These are phyloP conservation scores for Rhizopus microsporus DNA, from an alignment of 371 early-diverging fungal genomes.

Conservation along the genomic window DNA sequence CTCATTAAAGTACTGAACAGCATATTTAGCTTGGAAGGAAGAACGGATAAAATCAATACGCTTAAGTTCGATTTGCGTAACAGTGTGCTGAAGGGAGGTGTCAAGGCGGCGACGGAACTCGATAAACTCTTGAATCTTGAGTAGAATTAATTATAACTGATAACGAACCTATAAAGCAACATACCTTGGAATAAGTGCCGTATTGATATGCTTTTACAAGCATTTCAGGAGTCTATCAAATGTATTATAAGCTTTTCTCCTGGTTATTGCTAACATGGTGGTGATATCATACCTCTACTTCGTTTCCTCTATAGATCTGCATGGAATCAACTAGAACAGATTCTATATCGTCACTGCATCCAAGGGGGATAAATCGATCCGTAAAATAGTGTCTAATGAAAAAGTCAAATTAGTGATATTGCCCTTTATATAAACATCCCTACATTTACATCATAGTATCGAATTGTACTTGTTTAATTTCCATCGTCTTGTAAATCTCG, in stretches of 20 bases:
- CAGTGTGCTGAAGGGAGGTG: slow-evolving; percentile 72
- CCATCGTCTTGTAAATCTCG: slow-evolving; percentile 71
- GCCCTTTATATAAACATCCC: background rate
- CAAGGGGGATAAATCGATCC: slow-evolving; percentile 65
- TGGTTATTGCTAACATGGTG: background rate
- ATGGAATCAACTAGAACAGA: slow-evolving; percentile 55
- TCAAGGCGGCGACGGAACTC: slow-evolving; percentile 74
- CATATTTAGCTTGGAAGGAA: slow-evolving; percentile 55
- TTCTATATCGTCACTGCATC: slow-evolving; percentile 55
- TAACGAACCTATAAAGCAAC: background rate
- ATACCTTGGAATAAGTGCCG: slow-evolving; percentile 85
- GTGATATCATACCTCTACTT: slow-evolving; percentile 54
- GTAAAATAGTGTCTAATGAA: slow-evolving; percentile 60
- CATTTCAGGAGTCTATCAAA: slow-evolving; percentile 81
- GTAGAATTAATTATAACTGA: background rate
- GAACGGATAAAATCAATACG: slow-evolving; percentile 60
- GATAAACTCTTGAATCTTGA: slow-evolving; percentile 80
- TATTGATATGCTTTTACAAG: slow-evolving; percentile 82
- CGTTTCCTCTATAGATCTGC: slow-evolving; percentile 77
- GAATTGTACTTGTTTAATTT: slow-evolving; percentile 86
- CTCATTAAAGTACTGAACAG: slow-evolving; percentile 59
- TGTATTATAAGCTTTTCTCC: background rate
- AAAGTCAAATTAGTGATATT: background rate
- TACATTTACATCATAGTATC: slow-evolving; percentile 77
- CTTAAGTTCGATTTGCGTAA: slow-evolving; percentile 57